Evolutionary conservation across 192 early-diverging fungal species (phyloP), one percentile per base, ranked within the genome.

Genomic region (Coemansia sp.): DNA sequence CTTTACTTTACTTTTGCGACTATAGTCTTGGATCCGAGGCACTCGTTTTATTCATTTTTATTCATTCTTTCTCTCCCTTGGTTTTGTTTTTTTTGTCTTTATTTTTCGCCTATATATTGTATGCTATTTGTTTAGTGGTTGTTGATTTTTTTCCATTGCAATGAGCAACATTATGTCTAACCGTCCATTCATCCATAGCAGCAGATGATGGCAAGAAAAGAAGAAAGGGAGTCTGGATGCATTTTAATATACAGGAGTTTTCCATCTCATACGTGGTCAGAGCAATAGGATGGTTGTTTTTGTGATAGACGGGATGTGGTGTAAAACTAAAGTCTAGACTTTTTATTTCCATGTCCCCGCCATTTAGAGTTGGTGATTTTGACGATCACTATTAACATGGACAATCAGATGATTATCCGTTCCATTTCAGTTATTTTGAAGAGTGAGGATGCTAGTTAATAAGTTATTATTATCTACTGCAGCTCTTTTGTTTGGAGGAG

Each of bases 71-170:
- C 19, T 21, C 13, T n/a, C 2, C 39, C 8, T 36, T 43, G 49
- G n/a, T 51, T 22, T 64, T 62, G 41, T 49, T 49, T 52, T 41
- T 67, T 8, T 16, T 59, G 49, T 62, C 32, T 66, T 10, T 43
- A 11, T 66, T 36, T 21, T 15, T 61, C 56, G 37, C 1, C 41
- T 37, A 22, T 54, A 15, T 26, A 26, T 15, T 59, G 57, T 59
- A 59, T 59, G 57, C 57, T 59, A 59, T 59, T n/a, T 9, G 5
- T 59, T 26, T 19, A 54, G 37, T 65, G 32, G 8, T 32, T 63
- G 48, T 48, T 21, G n/a, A 22, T 32, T 22, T 13, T 43, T 15
- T 64, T 4, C 41, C 52, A 36, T 13, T n/a, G 42, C 40, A 19
- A 40, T 21, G 22, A 40, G 19, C 40, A 32, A 32, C 8, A 47